Evolutionary conservation across 2,329 filamentous ascomycete species (phyloP).

Genomic region (Aspergillus fructus): DNA sequence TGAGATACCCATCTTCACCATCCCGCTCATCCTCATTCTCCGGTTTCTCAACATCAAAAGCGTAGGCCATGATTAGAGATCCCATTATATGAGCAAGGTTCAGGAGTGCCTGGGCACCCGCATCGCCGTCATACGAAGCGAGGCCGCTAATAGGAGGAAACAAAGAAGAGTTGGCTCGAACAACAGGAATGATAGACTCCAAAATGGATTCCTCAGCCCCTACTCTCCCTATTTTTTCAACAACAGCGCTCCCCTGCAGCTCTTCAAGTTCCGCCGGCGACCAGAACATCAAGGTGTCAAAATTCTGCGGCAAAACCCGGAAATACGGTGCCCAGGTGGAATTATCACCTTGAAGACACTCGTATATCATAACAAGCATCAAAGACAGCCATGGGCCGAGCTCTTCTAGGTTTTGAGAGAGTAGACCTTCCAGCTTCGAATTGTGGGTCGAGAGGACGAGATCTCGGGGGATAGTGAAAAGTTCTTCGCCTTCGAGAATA

Average conservation of each 20-base stretch:
- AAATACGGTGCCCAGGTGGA: constrained; percentile 80
- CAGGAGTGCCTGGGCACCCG: constrained; percentile 50
- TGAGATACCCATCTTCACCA: constrained; percentile 49
- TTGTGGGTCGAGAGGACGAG: constrained; percentile 72
- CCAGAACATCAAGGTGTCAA: constrained; percentile 94
- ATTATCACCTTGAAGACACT: constrained; percentile 57
- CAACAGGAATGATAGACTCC: constrained; percentile 55
- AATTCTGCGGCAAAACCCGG: constrained; percentile 66
- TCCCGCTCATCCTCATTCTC: constrained; percentile 57
- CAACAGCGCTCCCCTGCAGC: constrained; percentile 75
- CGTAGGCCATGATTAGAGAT: constrained; percentile 88
- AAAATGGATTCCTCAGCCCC: constrained; percentile 70
- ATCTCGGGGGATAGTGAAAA: constrained; percentile 76
- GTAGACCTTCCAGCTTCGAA: constrained; percentile 62
- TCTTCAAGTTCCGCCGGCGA: constrained; percentile 64
- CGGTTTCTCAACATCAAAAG: constrained; percentile 71
- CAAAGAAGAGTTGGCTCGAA: constrained; percentile 39
- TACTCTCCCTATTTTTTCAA: constrained; percentile 71
- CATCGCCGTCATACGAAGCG: constrained; percentile 40
- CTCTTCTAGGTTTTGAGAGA: constrained; percentile 54
- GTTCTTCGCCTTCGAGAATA: constrained; percentile 70
- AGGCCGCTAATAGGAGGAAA: constrained; percentile 43
- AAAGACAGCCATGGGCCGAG: constrained; percentile 56
- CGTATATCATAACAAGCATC: constrained; percentile 80
- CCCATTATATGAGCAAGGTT: constrained; percentile 74